Base-by-base conservation (phyloP, 805 yeast genomes). In the Saccharomycopsis malanga region DNA sequence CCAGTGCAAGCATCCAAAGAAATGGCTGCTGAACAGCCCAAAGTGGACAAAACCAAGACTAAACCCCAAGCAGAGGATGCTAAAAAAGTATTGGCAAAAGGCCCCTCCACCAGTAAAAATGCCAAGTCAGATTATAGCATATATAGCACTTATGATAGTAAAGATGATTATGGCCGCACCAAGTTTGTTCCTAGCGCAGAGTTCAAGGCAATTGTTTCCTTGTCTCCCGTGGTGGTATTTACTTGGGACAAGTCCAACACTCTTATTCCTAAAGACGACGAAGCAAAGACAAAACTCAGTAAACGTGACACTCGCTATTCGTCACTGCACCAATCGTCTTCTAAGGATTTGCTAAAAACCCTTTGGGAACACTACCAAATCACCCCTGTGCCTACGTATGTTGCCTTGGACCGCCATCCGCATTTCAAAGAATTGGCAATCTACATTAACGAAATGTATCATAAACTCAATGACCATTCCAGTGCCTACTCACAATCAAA, bases 341-440 rank as follows among this genome's bases (percentile, higher is more conserved):
- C 49, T 7, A 29, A 34, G 15, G 44, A 45, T 27, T 37, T 50
- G 35, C 35, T 50, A 20, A 50, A 47, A 34, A 48, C 46, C 21
- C 38, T 50, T 38, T 39, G 49, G 14, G 34, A 49, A 27, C 40
- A 50, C 32, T 50, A 48, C 29, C 54, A 50, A 44, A 50, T 50
- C 39, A 50, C 54, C 6, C 54, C 54, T 2, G 54, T 46, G 20
- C 54, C 54, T 21, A 42, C 54, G 6, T 50, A 39, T 37, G 54
- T 50, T 17, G 39, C 52, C 2, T 42, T 50, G 17, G 52, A 50
- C 32, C 29, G 43, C 15, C 54, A 50, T 34, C 54, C 54, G 14
- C 54, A 50, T 17, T 50, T 23, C 39, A 50, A 39, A 35, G 54
- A 50, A 22, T 39, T 50, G 30, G 51, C 54, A 2, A 39, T 44